Evolutionary conservation across 345 rosid genomes (phyloP), one percentile per base, ranked within the genome.

Genomic region (Boechera retrofracta): DNA sequence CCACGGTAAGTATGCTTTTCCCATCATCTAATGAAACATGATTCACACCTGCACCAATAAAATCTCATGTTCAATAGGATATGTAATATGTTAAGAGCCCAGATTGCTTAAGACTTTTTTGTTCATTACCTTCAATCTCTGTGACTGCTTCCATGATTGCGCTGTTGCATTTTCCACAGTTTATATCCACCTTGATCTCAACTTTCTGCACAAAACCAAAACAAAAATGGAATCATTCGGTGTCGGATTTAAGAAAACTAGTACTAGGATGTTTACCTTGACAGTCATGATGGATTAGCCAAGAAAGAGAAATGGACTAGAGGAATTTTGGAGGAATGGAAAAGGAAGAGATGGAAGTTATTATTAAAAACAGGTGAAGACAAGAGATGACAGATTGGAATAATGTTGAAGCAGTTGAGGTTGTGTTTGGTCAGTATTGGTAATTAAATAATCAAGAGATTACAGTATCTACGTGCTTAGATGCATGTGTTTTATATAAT

Each of bases 131-230:
- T 78, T 78, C 64, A 41, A 78, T 58, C 42, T 49, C 70, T 7
- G 81, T 78, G 73, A 73, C 81, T 51, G 81, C 53, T 67, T 78
- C 78, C 78, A 78, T 24, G 69, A 78, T 73, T 35, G 47, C 52
- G 58, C 58, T 73, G 11, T 78, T 78, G 33, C 81, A 78, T 73
- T 78, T 78, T 13, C 62, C 69, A 28, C 81, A 78, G 36, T 78
- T 78, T 42, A 78, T 67, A 35, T 73, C 59, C 41, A 78, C 77
- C 52, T 59, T 52, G 74, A 78, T 49, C 58, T 59, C 78, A 65
- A 78, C 74, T 35, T 67, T 73, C 81, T 78, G 63, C 36, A 24
- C 65, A 78, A 51, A 16, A 10, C 48, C 55, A 42, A 0, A 31
- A 11, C 33, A 72, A 24, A 78, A 39, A 7, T 1, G 3, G 18